Base-by-base conservation (phyloP, 148 eudicot species). In the Cornus kousa region DNA sequence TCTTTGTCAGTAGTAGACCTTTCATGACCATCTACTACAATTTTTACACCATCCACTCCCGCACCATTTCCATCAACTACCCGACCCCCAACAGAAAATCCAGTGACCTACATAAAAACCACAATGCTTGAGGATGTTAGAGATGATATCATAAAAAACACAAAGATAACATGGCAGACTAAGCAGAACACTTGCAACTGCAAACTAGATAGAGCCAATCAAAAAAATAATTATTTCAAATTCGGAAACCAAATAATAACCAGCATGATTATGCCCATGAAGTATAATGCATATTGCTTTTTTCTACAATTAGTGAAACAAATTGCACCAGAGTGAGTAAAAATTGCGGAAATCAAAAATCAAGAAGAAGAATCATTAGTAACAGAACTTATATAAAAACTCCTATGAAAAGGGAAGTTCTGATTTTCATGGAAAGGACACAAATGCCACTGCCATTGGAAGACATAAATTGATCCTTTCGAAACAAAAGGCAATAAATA, bases 61-160 rank as follows among this genome's bases (percentile, higher is more conserved):
- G 71, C 83, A 74, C 92, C 98, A 91, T 84, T 86, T 74, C 94
- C 93, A 90, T 90, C 97, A 87, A 94, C 91, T 16, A 97, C 93
- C 80, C 94, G 97, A 64, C 99, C 99, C 66, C 99, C 99, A 83
- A 92, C 91, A 43, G 99, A 92, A 84, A 97, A 97, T 74, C 99
- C 99, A 82, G 99, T 97, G 73, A 97, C 99, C 99, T 97, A 79
- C 80, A 77, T 40, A 80, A 69, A 78, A 66, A 24, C 69, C 19
- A 65, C 19, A 75, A 35, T 39, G 43, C 8, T 20, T 17, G 66
- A 62, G 72, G 23, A 79, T 23, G 57, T 60, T 66, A 31, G 5
- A 23, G 67, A 39, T 40, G 22, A 7, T 67, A 62, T 62, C 23
- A 62, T 62, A 71, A 65, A 37, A 43, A 40, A 37, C 74, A 39